Conservation (phyloP, 805 yeast species). For the Myxozyma geophila region DNA sequence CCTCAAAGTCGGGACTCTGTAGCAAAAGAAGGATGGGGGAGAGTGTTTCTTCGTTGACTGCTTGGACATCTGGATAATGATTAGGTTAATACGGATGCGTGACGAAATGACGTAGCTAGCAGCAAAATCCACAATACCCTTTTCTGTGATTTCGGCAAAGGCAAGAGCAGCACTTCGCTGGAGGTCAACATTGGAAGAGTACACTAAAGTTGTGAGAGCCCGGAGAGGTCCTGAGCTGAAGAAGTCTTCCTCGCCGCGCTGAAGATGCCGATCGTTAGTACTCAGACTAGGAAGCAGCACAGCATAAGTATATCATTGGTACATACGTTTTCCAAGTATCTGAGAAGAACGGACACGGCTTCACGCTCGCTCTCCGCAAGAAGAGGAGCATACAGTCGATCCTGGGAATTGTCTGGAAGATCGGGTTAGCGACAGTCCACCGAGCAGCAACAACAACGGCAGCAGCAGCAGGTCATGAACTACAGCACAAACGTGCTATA, state of each 20-base stretch:
- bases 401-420: constrained; percentile 36
- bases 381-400: constrained; percentile 71
- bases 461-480: neutral
- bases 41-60: constrained; percentile 86
- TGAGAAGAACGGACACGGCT: constrained; percentile 88
- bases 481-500: neutral
- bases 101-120: neutral
- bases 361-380: constrained; percentile 95
- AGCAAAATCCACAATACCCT: constrained; percentile 45
- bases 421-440: neutral
- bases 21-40: constrained; percentile 90
- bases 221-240: constrained; percentile 79
- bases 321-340: constrained; percentile 76
- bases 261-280: neutral
- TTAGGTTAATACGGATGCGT: neutral
- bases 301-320: neutral
- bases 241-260: constrained; percentile 81
- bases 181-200: constrained; percentile 90
- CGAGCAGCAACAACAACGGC: neutral
- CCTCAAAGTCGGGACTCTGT: constrained; percentile 88
- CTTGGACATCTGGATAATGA: constrained; percentile 63
- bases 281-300: neutral
- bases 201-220: constrained; percentile 89
- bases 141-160: constrained; percentile 97
- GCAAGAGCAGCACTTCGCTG: constrained; percentile 98